These are phyloP conservation scores for Coccomyxa sp. DNA, from an alignment of 139 green algal genomes.

Conservation along the genomic window DNA sequence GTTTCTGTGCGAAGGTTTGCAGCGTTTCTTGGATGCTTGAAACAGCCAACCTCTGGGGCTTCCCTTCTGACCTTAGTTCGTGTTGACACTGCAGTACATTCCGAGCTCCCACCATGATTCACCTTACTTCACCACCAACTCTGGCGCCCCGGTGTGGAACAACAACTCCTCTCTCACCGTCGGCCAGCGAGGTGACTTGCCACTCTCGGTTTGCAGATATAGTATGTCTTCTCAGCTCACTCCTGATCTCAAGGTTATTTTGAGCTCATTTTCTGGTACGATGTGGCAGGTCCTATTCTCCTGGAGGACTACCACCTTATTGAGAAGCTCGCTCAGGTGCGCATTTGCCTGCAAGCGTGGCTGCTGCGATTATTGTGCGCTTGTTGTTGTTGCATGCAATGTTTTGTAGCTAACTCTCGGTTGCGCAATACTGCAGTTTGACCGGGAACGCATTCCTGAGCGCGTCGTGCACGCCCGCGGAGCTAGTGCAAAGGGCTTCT, in stretches of 20 bases:
- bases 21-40: too few relatives aligned
- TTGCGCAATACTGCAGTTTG: conserved; percentile 52
- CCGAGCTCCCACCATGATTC: conserved; percentile 42
- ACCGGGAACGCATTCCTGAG: conserved; percentile 94
- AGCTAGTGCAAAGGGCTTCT: conserved; percentile 93
- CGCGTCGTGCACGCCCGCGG: conserved; percentile 93
- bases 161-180: conserved; percentile 90
- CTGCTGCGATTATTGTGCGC: not conserved
- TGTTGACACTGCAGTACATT: conserved; percentile 27
- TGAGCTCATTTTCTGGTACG: not conserved
- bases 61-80: too few relatives aligned
- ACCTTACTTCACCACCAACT: conserved; percentile 89
- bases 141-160: conserved; percentile 85
- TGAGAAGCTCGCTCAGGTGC: conserved; percentile 87
- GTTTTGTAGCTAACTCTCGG: not conserved
- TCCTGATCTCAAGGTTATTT: not conserved
- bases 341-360: not conserved
- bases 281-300: conserved; percentile 51
- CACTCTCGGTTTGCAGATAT: not conserved
- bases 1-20: too few relatives aligned
- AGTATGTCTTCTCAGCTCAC: not conserved
- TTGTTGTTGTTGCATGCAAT: not conserved
- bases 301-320: conserved; percentile 91
- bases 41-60: too few relatives aligned
- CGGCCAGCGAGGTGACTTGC: conserved; percentile 42